Base-by-base conservation (phyloP, 306 rosid genomes). In the Quercus alba region DNA sequence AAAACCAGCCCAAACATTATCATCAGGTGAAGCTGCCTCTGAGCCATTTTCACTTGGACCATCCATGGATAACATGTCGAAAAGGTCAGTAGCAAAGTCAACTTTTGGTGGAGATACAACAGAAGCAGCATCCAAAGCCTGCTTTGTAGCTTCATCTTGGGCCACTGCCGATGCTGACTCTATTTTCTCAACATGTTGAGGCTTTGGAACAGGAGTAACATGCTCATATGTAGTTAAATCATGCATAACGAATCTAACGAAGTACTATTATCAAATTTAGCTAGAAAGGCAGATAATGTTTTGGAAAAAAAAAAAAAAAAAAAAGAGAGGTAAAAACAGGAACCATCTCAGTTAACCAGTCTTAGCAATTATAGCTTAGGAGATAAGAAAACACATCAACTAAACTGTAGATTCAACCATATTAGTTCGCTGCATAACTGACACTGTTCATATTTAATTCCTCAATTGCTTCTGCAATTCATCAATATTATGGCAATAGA, bases 41-140 rank as follows among this genome's bases (percentile, higher is more conserved):
- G 87, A 83, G 73, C 91, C 90, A 86, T 91, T 91, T 76, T 88
- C 97, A 75, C 77, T 85, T 14, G 91, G 89, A 75, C 82, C 90
- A 85, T 91, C 91, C 89, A 93, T 82, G 7, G 99, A 89, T 75
- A 96, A 88, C 92, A 96, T 82, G 84, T 87, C 84, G 80, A 96
- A 96, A 84, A 96, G 98, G 87, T 96, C 97, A 55, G 89, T 91
- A 26, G 99, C 99, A 88, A 80, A 96, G 88, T 96, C 97, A 85
- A 96, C 91, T 89, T 93, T 96, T 81, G 92, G 89, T 66, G 81
- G 85, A 84, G 88, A 84, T 80, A 82, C 82, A 77, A 49, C 83
- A 35, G 91, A 84, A 84, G 84, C 84, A 66, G 87, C 44, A 19
- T 90, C 87, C 64, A 79, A 72, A 77, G 83, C 81, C 84, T 83